phyloP scores from a whole-genome alignment of 2,329 filamentous ascomycete species.

The Trichophyton benhamiae region DNA sequence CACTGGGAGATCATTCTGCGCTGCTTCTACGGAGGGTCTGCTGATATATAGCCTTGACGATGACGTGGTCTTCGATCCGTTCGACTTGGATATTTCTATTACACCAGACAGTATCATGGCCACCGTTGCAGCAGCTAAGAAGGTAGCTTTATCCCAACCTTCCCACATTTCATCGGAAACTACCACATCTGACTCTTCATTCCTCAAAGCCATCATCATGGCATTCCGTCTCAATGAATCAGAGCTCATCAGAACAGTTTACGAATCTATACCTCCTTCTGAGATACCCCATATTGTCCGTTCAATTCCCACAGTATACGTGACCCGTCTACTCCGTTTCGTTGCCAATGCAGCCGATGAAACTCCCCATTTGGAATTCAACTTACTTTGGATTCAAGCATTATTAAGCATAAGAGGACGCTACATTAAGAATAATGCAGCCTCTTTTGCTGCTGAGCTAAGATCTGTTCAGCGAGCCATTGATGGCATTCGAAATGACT shows the following conservation, averaged over 20 bases:
- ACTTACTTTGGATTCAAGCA: constrained; percentile 81
- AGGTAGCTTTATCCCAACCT: constrained; percentile 17
- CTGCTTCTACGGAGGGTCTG: constrained; percentile 85
- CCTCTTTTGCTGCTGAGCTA: constrained; percentile 70
- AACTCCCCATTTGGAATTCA: constrained; percentile 89
- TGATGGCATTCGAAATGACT: constrained; percentile 65
- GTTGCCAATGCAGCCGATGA: constrained; percentile 79
- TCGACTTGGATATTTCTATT: constrained; percentile 87
- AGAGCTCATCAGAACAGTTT: constrained; percentile 69
- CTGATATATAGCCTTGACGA: constrained; percentile 87
- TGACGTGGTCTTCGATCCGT: constrained; percentile 78
- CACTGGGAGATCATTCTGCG: constrained; percentile 80
- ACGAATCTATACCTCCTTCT: constrained; percentile 63
- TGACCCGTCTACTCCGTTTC: constrained; percentile 72
- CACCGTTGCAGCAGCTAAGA: constrained; percentile 46
- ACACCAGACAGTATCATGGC: constrained; percentile 75
- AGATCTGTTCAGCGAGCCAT: constrained; percentile 72
- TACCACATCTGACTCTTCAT: constrained; percentile 52
- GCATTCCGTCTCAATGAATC: constrained; percentile 88
- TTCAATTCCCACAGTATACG: constrained; percentile 71
- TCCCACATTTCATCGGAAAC: constrained; percentile 19
- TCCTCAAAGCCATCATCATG: constrained; percentile 89
- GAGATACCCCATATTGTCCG: constrained; percentile 69
- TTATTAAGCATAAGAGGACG: constrained; percentile 68
- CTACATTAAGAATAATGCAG: constrained; percentile 69